Evolutionary conservation across 352 stramenopile genomes (phyloP).

Genomic region (Phytophthora tentaculata): DNA sequence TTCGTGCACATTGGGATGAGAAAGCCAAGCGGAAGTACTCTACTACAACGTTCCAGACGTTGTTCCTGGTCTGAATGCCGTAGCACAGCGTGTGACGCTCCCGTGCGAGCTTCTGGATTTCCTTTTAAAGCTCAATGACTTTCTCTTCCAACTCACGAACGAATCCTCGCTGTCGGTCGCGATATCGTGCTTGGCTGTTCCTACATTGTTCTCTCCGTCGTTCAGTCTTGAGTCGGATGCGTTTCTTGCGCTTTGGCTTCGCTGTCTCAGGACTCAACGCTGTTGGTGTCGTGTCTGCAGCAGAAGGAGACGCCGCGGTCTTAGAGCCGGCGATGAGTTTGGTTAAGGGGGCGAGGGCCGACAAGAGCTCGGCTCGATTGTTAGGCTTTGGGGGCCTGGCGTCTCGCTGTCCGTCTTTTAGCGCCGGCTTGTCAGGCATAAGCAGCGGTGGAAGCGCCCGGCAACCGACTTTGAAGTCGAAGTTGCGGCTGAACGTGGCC

Average conservation of each 20-base stretch:
- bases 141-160: conserved; percentile 23
- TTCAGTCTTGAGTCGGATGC: conserved; percentile 43
- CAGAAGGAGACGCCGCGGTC: neutral
- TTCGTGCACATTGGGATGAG: neutral
- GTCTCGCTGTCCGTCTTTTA: conserved; percentile 2
- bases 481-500: conserved; percentile 1
- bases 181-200: conserved; percentile 51
- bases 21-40: conserved; percentile 33
- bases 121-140: conserved; percentile 25
- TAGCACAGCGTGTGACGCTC: conserved; percentile 16
- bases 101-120: conserved; percentile 25
- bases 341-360: conserved; percentile 16
- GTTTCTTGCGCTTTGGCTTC: conserved; percentile 40
- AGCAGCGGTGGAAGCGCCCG: conserved; percentile 6
- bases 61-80: conserved; percentile 19
- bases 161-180: conserved; percentile 37
- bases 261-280: neutral
- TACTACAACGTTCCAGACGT: conserved; percentile 17
- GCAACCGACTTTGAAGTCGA: neutral
- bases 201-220: conserved; percentile 49
- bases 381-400: neutral
- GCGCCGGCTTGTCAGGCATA: neutral
- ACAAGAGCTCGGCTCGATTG: conserved; percentile 7
- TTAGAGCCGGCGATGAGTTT: conserved; percentile 23
- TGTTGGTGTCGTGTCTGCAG: neutral